These are phyloP conservation scores for Panicum miliaceum DNA, from an alignment of 176 grass and related monocot genomes.

Conservation along the genomic window DNA sequence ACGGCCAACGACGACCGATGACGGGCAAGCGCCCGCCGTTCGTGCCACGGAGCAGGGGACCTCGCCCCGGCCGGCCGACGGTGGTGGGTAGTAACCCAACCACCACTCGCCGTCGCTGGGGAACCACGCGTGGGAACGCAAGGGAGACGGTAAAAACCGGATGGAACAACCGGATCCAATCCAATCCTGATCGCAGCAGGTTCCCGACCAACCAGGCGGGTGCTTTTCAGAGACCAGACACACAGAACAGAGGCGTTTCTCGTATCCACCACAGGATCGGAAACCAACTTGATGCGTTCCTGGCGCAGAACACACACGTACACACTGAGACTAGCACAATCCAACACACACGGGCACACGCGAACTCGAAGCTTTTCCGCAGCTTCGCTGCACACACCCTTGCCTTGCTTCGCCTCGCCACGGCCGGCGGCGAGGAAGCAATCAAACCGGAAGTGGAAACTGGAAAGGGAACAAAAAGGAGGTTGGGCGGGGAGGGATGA, in stretches of 20 bases:
- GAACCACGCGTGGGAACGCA: not conserved
- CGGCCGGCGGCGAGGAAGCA: conserved; percentile 35
- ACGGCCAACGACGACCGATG: not conserved
- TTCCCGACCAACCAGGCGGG: not conserved
- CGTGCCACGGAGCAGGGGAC: not conserved
- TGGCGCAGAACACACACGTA: conserved; percentile 29
- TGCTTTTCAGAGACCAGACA: conserved; percentile 2
- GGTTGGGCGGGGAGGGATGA: not conserved
- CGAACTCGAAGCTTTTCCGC: not conserved
- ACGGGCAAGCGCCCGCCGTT: not conserved
- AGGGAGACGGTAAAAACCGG: not conserved
- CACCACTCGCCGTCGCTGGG: not conserved
- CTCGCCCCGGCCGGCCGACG: not conserved
- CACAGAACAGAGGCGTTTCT: not conserved
- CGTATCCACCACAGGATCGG: conserved; percentile 18
- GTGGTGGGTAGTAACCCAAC: conserved; percentile 9
- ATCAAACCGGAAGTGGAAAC: not conserved
- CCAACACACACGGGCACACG: conserved; percentile 27
- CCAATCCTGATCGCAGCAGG: not conserved
- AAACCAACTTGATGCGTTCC: conserved; percentile 21
- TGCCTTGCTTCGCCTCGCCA: conserved; percentile 26
- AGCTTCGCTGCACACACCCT: conserved; percentile 17
- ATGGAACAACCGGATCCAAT: not conserved
- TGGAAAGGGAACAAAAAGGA: not conserved
- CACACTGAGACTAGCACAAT: not conserved